phyloP scores from a whole-genome alignment of 352 stramenopile species.

The Phytophthora aleatoria region DNA sequence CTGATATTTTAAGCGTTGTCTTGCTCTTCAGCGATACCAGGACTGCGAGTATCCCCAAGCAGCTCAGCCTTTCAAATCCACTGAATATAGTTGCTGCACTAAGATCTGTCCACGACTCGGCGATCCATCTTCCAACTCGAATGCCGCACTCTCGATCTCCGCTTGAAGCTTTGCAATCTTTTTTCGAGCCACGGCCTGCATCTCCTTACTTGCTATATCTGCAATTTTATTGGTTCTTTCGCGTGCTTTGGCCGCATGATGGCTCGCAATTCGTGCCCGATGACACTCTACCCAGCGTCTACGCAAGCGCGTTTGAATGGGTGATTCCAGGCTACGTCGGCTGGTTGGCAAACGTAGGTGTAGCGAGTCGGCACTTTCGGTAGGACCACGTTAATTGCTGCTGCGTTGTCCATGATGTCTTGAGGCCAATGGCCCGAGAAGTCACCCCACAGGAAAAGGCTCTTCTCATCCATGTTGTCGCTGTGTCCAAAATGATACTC shows the following conservation, averaged over 20 bases:
- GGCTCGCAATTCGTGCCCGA: too few species aligned
- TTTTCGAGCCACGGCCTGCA: too few species aligned
- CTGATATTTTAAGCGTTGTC: not conserved
- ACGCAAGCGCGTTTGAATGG: too few species aligned
- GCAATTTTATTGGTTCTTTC: too few species aligned
- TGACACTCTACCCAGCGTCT: too few species aligned
- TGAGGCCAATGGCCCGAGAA: not conserved
- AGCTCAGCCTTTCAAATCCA: slow-evolving; percentile 2
- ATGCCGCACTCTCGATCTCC: too few species aligned
- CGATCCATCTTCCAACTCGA: too few species aligned
- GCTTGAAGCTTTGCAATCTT: not conserved
- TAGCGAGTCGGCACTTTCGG: slow-evolving; percentile 1
- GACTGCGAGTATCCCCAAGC: not conserved
- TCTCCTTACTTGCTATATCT: too few species aligned
- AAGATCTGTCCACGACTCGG: not conserved
- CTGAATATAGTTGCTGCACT: not conserved
- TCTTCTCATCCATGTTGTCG: not conserved
- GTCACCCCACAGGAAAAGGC: slow-evolving; percentile 2
- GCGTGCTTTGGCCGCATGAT: too few species aligned
- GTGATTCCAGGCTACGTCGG: too few species aligned
- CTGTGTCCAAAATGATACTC: not conserved
- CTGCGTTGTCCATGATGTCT: not conserved
- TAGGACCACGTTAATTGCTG: slow-evolving; percentile 3
- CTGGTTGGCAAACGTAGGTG: not conserved
- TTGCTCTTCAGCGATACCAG: not conserved